Conservation (phyloP, 768 basidiomycete genomes). For the Lactarius tabidus region DNA sequence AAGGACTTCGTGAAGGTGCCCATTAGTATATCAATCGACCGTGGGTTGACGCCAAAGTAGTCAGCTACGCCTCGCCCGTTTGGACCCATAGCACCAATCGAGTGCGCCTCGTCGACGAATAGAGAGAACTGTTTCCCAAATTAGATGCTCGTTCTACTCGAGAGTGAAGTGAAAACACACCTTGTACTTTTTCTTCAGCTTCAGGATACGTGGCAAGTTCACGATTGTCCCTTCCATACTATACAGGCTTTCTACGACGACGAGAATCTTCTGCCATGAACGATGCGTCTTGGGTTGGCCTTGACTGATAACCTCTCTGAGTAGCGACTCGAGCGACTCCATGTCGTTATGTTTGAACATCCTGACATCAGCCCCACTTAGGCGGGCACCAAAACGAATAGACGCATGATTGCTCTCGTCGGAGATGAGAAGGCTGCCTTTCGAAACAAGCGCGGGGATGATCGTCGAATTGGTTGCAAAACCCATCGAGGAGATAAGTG, state of each 20-base stretch:
- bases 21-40: slow-evolving; percentile 89
- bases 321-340: slow-evolving; percentile 68
- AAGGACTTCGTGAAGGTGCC: slow-evolving; percentile 97
- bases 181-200: slow-evolving; percentile 94
- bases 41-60: slow-evolving; percentile 84
- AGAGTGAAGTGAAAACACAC: slow-evolving; percentile 39
- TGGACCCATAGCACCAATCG: slow-evolving; percentile 92
- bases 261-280: slow-evolving; percentile 98
- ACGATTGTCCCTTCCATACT: slow-evolving; percentile 98
- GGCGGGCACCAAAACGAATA: slow-evolving; percentile 86
- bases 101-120: slow-evolving; percentile 96
- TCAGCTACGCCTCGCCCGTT: slow-evolving; percentile 93
- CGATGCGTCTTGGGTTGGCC: slow-evolving; percentile 96
- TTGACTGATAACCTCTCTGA: slow-evolving; percentile 91
- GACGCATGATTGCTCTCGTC: slow-evolving; percentile 97
- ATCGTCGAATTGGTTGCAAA: slow-evolving; percentile 93
- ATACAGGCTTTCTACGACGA: slow-evolving; percentile 94
- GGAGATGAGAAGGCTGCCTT: slow-evolving; percentile 92
- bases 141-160: not conserved
- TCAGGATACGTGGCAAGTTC: slow-evolving; percentile 75
- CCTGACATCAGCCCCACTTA: slow-evolving; percentile 83
- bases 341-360: slow-evolving; percentile 99
- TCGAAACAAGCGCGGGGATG: slow-evolving; percentile 85
- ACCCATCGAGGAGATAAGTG: slow-evolving; percentile 93
- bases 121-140: slow-evolving; percentile 72